Evolutionary conservation across 2,329 filamentous ascomycete species (phyloP), one percentile per base, ranked within the genome.

Genomic region (Fusarium udum): DNA sequence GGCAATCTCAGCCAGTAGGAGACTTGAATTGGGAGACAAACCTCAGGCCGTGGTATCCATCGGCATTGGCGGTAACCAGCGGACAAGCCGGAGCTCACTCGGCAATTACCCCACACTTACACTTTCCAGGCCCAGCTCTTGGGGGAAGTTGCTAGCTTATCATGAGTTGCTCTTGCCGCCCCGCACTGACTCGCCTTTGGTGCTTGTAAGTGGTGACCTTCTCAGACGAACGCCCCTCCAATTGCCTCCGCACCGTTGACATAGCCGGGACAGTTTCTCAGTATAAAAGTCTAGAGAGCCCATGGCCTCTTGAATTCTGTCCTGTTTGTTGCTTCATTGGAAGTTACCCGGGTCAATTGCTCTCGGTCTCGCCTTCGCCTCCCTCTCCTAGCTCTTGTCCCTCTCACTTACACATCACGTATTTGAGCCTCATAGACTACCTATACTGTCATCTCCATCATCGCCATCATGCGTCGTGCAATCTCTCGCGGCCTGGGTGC

Each of bases 381-480:
- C 42, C 31, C 24, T 51, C 36, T 39, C 49, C 13, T 34, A 18
- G 22, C n/a, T 36, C 32, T 26, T 34, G 31, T 26, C 22, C 28
- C 56, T 32, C 40, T 55, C 36, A 49, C 56, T 52, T 58, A 28
- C 22, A 37, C 24, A 56, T 39, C 28, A 28, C 48, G 53, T 40
- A 43, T 48, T 49, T 24, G 39, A 56, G 48, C 36, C 37, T 61
- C 48, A 42, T 28, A 40, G 24, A 51, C 45, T 48, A 28, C 26
- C 26, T 28, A 56, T 34, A 61, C 48, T 59, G 24, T 59, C 34
- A 37, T 46, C 28, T n/a, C 53, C 24, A 58, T 26, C 34, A 43
- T 51, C 64, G 45, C 62, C 64, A 82, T 71, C 65, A 87, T 87
- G 86, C 85, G 84, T 80, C 85, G 85, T 75, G 77, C 85, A 73